A percentile compares a stretch with the other conserved stretches of the same genome.
Evolutionary conservation across 768 basidiomycete genomes (phyloP).

Genomic region (Lactarius akahatsu): DNA sequence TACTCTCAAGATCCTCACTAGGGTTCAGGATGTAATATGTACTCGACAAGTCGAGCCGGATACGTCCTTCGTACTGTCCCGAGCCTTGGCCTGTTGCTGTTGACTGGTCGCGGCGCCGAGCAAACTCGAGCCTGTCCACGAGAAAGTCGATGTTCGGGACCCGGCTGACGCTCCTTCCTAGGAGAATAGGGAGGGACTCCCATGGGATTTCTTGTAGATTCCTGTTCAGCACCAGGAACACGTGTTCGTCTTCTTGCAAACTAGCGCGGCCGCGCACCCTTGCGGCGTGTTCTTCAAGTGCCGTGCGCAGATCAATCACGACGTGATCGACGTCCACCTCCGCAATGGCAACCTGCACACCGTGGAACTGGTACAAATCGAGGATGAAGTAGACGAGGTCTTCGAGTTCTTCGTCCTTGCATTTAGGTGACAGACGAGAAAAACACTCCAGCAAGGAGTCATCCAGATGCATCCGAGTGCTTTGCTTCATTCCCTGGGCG

Average conservation of each 20-base stretch:
- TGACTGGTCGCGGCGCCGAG: conserved; percentile 42
- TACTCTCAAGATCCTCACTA: conserved; percentile 82
- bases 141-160: conserved; percentile 89
- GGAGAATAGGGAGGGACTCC: conserved; percentile 89
- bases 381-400: conserved; percentile 92
- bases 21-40: conserved; percentile 90
- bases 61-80: conserved; percentile 42
- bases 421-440: conserved; percentile 75
- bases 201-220: conserved; percentile 88
- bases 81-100: conserved; percentile 32
- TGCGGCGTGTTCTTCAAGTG: conserved; percentile 69
- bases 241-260: conserved; percentile 57
- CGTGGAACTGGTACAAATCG: conserved; percentile 92
- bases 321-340: conserved; percentile 92
- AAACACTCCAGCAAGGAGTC: conserved; percentile 83
- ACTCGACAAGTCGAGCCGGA: conserved; percentile 60
- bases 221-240: conserved; percentile 89
- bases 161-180: conserved; percentile 86
- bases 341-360: conserved; percentile 81
- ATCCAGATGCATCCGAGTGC: conserved; percentile 56
- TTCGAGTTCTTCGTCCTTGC: conserved; percentile 91
- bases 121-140: conserved; percentile 72
- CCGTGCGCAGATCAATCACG: conserved; percentile 76
- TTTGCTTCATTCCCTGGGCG: conserved; percentile 61
- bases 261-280: conserved; percentile 36